phyloP scores from a whole-genome alignment of 2,329 filamentous ascomycete genomes.

The Purpureocillium takamizusanense region DNA sequence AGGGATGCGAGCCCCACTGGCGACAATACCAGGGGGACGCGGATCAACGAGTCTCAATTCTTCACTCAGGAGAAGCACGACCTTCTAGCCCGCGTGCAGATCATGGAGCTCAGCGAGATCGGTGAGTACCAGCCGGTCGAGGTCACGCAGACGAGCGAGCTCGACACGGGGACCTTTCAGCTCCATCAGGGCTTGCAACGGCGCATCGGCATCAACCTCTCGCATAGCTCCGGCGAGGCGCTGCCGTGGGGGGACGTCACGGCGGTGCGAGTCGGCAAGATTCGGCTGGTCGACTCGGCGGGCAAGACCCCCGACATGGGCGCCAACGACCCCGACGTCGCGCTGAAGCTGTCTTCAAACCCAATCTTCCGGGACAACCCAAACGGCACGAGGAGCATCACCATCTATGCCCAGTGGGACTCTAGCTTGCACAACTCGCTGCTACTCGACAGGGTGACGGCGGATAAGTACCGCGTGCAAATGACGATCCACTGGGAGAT shows the following conservation, averaged over 20 bases:
- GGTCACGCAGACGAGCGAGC: slow-evolving; percentile 74
- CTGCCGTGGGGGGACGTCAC: slow-evolving; percentile 83
- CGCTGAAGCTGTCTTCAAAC: slow-evolving; percentile 66
- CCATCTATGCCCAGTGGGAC: slow-evolving; percentile 90
- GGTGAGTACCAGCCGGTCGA: slow-evolving; percentile 90
- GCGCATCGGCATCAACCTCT: slow-evolving; percentile 78
- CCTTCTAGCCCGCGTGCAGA: slow-evolving; percentile 76
- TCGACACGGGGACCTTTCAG: slow-evolving; percentile 87
- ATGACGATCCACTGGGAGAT: slow-evolving; percentile 84
- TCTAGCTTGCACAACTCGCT: slow-evolving; percentile 86
- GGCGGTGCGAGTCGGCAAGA: slow-evolving; percentile 66
- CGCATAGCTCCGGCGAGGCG: slow-evolving; percentile 80
- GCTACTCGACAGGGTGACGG: slow-evolving; percentile 85
- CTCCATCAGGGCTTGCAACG: slow-evolving; percentile 91
- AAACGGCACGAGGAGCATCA: slow-evolving; percentile 83
- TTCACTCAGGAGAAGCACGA: slow-evolving; percentile 92
- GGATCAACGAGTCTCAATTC: slow-evolving; percentile 86
- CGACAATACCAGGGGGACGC: slow-evolving; percentile 46
- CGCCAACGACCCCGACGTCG: slow-evolving; percentile 61
- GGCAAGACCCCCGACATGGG: slow-evolving; percentile 79
- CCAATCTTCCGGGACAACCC: slow-evolving; percentile 77
- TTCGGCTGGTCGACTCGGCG: slow-evolving; percentile 74
- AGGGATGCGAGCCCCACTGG: slow-evolving; percentile 62
- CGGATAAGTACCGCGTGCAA: slow-evolving; percentile 88
- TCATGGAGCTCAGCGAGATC: slow-evolving; percentile 84